Conservation (phyloP, 2,329 filamentous ascomycete species). For the Hypoxylon sp. region DNA sequence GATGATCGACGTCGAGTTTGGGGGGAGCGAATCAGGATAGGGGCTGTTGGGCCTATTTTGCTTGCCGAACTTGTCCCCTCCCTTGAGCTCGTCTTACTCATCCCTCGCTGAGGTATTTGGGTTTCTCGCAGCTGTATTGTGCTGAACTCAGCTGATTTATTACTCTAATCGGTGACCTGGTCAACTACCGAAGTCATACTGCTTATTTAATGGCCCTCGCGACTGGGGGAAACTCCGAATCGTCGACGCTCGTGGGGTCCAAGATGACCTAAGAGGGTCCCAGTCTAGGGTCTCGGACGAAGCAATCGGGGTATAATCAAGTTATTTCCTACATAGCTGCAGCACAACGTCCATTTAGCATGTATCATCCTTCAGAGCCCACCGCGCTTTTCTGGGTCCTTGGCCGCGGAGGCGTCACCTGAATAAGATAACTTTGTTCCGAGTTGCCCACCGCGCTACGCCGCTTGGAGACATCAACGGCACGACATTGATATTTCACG, state of each 20-base stretch:
- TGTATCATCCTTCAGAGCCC: conserved; percentile 30
- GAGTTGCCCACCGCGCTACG: conserved; percentile 41
- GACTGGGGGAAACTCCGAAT: conserved; percentile 26
- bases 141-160: conserved; percentile 21
- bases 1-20: conserved; percentile 12
- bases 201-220: conserved; percentile 24
- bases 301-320: conserved; percentile 17
- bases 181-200: conserved; percentile 35
- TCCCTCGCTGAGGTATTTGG: conserved; percentile 24
- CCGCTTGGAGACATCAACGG: conserved; percentile 41
- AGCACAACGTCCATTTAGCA: conserved; percentile 17
- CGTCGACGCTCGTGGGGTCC: conserved; percentile 19
- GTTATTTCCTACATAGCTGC: conserved; percentile 10
- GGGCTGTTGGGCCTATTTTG: conserved; percentile 13
- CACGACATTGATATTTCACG: conserved; percentile 40
- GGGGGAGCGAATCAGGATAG: conserved; percentile 30
- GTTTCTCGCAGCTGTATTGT: conserved; percentile 12
- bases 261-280: conserved; percentile 8
- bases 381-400: conserved; percentile 19
- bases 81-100: conserved; percentile 14
- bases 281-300: conserved; percentile 13
- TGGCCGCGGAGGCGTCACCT: conserved; percentile 36
- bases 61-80: conserved; percentile 34
- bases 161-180: conserved; percentile 13
- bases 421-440: conserved; percentile 34